phyloP scores from a whole-genome alignment of 2,329 filamentous ascomycete genomes.

The Periconia sp. region DNA sequence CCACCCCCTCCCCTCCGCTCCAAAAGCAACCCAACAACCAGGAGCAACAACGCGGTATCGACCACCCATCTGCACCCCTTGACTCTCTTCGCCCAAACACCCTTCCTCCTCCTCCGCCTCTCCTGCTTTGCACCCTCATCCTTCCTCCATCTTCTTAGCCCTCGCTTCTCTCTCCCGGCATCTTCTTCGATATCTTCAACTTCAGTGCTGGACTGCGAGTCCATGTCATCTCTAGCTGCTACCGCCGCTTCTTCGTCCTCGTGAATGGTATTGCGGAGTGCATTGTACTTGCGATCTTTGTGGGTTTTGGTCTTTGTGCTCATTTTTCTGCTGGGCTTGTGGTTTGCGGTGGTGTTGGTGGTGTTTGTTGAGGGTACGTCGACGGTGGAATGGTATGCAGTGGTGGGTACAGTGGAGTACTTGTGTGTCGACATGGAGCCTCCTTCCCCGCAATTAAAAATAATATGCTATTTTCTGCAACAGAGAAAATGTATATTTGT shows the following conservation, averaged over 20 bases:
- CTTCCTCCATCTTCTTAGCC: constrained; percentile 12
- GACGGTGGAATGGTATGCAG: background rate
- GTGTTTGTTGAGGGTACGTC: background rate
- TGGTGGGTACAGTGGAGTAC: background rate
- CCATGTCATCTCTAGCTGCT: background rate
- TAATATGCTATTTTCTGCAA: too few relatives aligned
- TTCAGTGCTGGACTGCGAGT: constrained; percentile 26
- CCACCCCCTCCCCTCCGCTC: constrained; percentile 20
- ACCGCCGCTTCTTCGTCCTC: constrained; percentile 14
- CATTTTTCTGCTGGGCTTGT: constrained; percentile 7
- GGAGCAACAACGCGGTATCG: constrained; percentile 29
- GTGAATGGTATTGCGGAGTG: constrained; percentile 20
- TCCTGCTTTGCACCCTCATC: constrained; percentile 8
- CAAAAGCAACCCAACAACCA: constrained; percentile 29
- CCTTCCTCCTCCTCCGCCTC: constrained; percentile 8
- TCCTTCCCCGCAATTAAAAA: too few relatives aligned
- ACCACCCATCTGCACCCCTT: constrained; percentile 27
- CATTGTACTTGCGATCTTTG: constrained; percentile 24
- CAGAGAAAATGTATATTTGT: too few relatives aligned
- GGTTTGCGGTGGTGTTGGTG: background rate
- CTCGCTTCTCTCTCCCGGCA: constrained; percentile 7
- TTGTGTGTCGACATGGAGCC: background rate
- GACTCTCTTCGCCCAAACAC: constrained; percentile 15
- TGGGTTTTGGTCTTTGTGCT: constrained; percentile 13
- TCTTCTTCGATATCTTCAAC: constrained; percentile 25